Evolutionary conservation across 2,329 filamentous ascomycete species (phyloP).

Genomic region (Fusarium multiceps): DNA sequence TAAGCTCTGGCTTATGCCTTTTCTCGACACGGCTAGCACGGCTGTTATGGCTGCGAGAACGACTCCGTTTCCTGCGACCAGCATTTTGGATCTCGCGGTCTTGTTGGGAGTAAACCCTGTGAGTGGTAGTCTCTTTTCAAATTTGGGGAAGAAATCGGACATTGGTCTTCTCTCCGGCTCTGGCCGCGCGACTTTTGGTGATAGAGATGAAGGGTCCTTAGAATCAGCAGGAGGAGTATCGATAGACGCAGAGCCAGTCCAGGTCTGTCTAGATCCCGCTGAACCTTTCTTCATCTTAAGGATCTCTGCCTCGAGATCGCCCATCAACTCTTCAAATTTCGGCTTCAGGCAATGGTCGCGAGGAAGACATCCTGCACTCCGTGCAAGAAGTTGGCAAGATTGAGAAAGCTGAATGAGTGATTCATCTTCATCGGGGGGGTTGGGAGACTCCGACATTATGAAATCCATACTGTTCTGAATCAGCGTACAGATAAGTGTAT

Average conservation of each 20-base stretch:
- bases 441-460: neutral
- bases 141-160: neutral
- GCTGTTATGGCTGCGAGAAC: rapidly evolving
- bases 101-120: rapidly evolving
- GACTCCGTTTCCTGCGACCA: neutral
- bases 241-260: neutral
- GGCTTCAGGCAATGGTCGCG: neutral
- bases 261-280: neutral
- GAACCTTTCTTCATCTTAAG: neutral
- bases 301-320: neutral
- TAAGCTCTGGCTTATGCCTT: neutral
- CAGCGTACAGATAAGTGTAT: too few relatives aligned
- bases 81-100: rapidly evolving
- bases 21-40: neutral
- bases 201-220: neutral
- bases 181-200: neutral
- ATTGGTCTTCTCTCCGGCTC: neutral
- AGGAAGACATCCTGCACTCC: neutral
- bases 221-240: neutral
- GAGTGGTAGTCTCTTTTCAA: rapidly evolving
- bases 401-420: neutral
- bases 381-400: neutral
- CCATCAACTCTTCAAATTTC: neutral
- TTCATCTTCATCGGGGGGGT: neutral
- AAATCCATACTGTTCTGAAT: too few relatives aligned